Evolutionary conservation across 2,329 filamentous ascomycete species (phyloP), one percentile per base, ranked within the genome.

Genomic region (Raffaelea albimanens): DNA sequence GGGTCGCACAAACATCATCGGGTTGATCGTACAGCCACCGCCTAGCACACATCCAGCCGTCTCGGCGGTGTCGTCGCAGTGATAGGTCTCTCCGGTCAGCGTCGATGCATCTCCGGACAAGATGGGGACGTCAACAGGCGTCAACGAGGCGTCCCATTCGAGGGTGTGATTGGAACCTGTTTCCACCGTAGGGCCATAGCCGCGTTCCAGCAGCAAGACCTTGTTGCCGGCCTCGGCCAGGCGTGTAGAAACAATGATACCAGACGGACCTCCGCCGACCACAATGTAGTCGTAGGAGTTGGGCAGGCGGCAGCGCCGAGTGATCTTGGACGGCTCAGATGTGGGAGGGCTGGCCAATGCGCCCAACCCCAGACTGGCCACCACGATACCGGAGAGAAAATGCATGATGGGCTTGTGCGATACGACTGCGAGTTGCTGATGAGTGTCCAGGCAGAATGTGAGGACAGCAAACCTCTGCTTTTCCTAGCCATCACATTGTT

Each of bases 31-130:
- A 14, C 78, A 76, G 8, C 79, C 78, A 47, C 83, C 83, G 43
- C 83, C 83, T 3, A 87, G 71, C 40, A 87, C 70, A 52, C 83
- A 87, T 14, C 82, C 83, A 13, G 81, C 80, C n/a, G 77, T 80
- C 5, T 33, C 43, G 0, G 43, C 5, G 40, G 42, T 44, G 59
- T 87, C 83, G 2, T 72, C 73, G 44, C 83, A 87, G 4, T 69
- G 68, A 10, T 76, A 79, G 57, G 83, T 73, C 4, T 69, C 65
- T 63, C 85, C 70, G 60, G 85, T 86, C 33, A 43, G 19, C 40
- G 20, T 11, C n/a, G 31, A 21, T 40, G 44, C 25, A 7, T 3
- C 34, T 1, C 7, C 7, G 61, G 80, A 84, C 50, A 86, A 74
- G 47, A 82, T 80, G 0, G 83, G 83, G 5, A 86, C 76, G 57